A percentile compares a stretch with the other conserved stretches of the same genome.
Evolutionary conservation across 2,329 filamentous ascomycete species (phyloP).

Genomic region (Colletotrichum sp.): DNA sequence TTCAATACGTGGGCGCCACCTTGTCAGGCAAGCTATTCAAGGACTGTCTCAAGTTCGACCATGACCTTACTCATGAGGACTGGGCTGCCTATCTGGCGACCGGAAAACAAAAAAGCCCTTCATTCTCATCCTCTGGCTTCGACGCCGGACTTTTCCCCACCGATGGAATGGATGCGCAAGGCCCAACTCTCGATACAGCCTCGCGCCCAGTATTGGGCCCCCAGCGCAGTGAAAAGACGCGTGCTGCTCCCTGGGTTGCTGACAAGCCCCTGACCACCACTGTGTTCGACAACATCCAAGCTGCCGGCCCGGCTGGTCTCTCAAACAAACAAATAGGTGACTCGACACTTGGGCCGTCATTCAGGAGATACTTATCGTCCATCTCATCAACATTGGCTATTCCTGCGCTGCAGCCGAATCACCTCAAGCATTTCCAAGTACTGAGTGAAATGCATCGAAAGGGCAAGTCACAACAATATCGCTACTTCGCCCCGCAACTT

Average conservation of each 20-base stretch:
- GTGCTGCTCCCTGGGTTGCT: slow-evolving; percentile 29
- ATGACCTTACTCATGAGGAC: slow-evolving; percentile 61
- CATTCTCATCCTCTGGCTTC: not conserved
- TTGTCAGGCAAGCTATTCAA: slow-evolving; percentile 61
- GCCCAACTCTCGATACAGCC: not conserved
- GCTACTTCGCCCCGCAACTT: not conserved
- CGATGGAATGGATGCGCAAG: not conserved
- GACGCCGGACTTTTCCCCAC: not conserved
- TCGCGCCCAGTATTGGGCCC: not conserved
- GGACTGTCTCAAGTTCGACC: slow-evolving; percentile 64
- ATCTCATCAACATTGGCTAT: slow-evolving; percentile 34
- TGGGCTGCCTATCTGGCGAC: slow-evolving; percentile 62
- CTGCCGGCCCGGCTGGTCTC: slow-evolving; percentile 31
- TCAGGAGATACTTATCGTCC: slow-evolving; percentile 36
- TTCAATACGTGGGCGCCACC: slow-evolving; percentile 62
- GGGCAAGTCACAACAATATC: slow-evolving; percentile 20
- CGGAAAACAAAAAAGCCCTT: slow-evolving; percentile 35
- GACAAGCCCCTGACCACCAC: slow-evolving; percentile 37
- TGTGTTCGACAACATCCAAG: slow-evolving; percentile 37
- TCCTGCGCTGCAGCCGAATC: slow-evolving; percentile 7
- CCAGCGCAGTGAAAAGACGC: not conserved
- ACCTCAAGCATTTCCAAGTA: slow-evolving; percentile 20
- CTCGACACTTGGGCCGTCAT: slow-evolving; percentile 33
- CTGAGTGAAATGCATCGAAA: slow-evolving; percentile 19
- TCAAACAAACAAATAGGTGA: slow-evolving; percentile 35